phyloP scores from a whole-genome alignment of 352 stramenopile genomes.

The Pelagophyceae sp. region DNA sequence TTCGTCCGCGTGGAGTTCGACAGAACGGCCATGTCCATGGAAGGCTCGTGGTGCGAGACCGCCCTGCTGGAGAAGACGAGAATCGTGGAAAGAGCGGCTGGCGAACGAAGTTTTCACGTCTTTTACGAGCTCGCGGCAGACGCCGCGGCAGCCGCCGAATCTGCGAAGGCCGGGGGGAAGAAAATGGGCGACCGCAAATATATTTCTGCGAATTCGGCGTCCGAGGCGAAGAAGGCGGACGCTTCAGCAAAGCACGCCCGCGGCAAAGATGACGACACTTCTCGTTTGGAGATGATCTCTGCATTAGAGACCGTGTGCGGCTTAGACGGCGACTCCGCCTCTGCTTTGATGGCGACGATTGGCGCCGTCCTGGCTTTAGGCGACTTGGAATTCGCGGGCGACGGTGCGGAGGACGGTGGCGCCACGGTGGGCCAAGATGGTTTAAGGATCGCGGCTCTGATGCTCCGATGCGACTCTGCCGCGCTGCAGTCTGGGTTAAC shows the following conservation, averaged over 20 bases:
- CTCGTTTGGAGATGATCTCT: constrained; percentile 39
- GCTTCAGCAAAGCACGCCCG: constrained; percentile 34
- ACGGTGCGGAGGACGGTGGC: too few species aligned
- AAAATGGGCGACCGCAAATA: not conserved
- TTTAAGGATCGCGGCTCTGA: constrained; percentile 29
- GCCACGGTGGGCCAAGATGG: constrained; percentile 41
- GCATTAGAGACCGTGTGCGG: constrained; percentile 38
- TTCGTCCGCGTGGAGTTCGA: constrained; percentile 78
- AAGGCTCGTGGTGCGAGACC: constrained; percentile 28
- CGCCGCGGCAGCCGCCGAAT: too few species aligned
- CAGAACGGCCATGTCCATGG: constrained; percentile 30
- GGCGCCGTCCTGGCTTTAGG: constrained; percentile 45
- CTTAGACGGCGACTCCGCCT: constrained; percentile 36
- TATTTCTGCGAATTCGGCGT: not conserved
- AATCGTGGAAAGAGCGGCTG: constrained; percentile 29
- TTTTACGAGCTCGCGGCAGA: constrained; percentile 37
- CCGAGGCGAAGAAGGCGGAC: constrained; percentile 26
- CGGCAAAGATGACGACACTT: constrained; percentile 41
- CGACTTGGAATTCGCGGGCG: constrained; percentile 42
- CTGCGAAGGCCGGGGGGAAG: not conserved
- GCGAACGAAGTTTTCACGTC: constrained; percentile 41
- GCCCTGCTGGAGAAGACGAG: constrained; percentile 44
- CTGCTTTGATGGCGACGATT: constrained; percentile 40
- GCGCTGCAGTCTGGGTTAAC: constrained; percentile 30
- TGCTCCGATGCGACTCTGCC: constrained; percentile 25